Percentiles rank a stretch among this genome's conserved stretches.
Conservation (phyloP, 345 rosid genomes). For the Excoecaria agallocha region DNA sequence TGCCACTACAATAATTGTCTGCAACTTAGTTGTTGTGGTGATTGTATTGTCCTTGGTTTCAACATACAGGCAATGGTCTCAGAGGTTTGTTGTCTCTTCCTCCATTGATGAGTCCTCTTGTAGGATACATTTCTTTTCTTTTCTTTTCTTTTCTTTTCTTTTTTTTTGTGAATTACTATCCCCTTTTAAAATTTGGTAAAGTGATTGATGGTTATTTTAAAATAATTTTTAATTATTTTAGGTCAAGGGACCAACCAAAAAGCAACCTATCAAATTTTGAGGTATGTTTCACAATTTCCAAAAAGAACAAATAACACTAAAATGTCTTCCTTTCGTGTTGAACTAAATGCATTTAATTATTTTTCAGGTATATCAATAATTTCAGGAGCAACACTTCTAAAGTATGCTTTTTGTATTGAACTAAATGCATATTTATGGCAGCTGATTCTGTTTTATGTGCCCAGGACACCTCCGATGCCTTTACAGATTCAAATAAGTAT, state of each 20-base stretch:
- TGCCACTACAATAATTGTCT: conserved; percentile 46
- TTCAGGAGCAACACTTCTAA: background rate
- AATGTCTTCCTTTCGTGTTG: background rate
- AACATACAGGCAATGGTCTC: conserved; percentile 62
- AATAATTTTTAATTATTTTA: conserved; percentile 24
- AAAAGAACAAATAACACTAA: background rate
- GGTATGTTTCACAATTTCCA: conserved; percentile 25
- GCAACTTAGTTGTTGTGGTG: conserved; percentile 48
- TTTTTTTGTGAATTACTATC: background rate
- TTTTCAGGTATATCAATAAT: background rate
- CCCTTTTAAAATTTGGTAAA: background rate
- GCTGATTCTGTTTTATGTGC: conserved; percentile 17
- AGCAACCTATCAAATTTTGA: conserved; percentile 37
- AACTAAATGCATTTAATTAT: too few species aligned
- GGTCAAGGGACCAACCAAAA: conserved; percentile 36
- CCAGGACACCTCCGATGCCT: conserved; percentile 44
- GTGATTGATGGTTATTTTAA: conserved; percentile 8
- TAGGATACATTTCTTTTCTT: background rate
- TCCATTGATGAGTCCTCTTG: background rate
- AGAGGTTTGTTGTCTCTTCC: conserved; percentile 42
- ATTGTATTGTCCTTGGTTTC: conserved; percentile 46
- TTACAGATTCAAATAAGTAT: conserved; percentile 46
- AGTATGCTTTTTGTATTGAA: background rate
- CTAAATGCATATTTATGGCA: background rate
- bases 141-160: too few species aligned